These are phyloP conservation scores for Coniochaeta ligniaria DNA, from an alignment of 2,329 filamentous ascomycete genomes.

Conservation along the genomic window DNA sequence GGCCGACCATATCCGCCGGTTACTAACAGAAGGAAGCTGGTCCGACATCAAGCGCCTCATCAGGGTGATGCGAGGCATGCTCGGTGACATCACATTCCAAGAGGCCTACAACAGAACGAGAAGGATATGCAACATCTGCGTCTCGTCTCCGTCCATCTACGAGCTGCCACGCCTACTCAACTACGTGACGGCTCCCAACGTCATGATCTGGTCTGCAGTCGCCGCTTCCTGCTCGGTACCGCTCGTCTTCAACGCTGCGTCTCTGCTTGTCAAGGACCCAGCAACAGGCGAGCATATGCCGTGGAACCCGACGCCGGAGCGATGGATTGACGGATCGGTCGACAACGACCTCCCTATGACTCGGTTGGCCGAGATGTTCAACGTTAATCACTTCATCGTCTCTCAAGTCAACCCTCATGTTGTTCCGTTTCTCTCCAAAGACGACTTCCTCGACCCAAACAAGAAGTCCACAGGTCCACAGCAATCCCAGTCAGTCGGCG, in stretches of 20 bases:
- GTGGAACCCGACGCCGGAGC: slow-evolving; percentile 80
- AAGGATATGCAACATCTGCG: slow-evolving; percentile 87
- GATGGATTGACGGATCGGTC: slow-evolving; percentile 91
- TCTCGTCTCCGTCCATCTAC: slow-evolving; percentile 81
- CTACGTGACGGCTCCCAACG: slow-evolving; percentile 88
- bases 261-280: slow-evolving; percentile 78
- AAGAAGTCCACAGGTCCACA: slow-evolving; percentile 9
- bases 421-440: slow-evolving; percentile 73
- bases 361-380: slow-evolving; percentile 87
- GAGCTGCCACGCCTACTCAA: slow-evolving; percentile 84
- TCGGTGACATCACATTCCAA: slow-evolving; percentile 89
- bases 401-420: slow-evolving; percentile 96
- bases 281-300: slow-evolving; percentile 67
- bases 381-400: slow-evolving; percentile 96
- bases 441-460: slow-evolving; percentile 50
- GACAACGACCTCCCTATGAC: slow-evolving; percentile 93
- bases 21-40: slow-evolving; percentile 76
- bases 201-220: slow-evolving; percentile 93
- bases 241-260: slow-evolving; percentile 72
- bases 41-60: slow-evolving; percentile 79
- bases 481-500: not conserved
- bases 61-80: slow-evolving; percentile 69
- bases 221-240: slow-evolving; percentile 94
- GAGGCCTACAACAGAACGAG: slow-evolving; percentile 94
- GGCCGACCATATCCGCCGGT: slow-evolving; percentile 60